Base-by-base conservation (phyloP, 1,284 basidiomycete species). In the Papiliotrema flavescens region DNA sequence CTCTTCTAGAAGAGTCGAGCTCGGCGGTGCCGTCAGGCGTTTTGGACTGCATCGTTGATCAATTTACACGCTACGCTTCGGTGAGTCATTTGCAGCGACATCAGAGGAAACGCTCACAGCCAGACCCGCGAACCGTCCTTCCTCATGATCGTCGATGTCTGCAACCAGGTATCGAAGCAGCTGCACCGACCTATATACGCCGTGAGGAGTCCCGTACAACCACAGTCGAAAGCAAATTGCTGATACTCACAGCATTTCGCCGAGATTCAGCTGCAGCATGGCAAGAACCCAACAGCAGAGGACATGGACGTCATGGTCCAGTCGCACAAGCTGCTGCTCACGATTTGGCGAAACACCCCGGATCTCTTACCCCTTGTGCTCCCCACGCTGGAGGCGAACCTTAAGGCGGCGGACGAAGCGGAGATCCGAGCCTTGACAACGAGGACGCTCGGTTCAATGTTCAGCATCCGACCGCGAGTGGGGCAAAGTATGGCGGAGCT, bases 331-430 rank as follows among this genome's bases (percentile, higher is more conserved):
- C 86, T 97, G 56, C 87, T 98, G 72, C 86, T 89, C 63, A 85
- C 86, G 41, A 83, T 99, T 26, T 86, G 90, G 73, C 83, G 83
- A 26, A 82, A 87, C 20, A 91, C 87, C 66, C 92, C 95, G 0
- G 80, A 83, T 13, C 79, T 98, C 15, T 79, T 98, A 0, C 84
- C 90, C 65, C 92, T 88, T 70, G 90, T 97, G 45, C 86, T 98
- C 15, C 95, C 95, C 0, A 87, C 93, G 56, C 83, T 99, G 14
- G 94, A 96, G 73, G 89, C 92, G 65, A 92, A 97, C 70, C 80
- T 98, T 4, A 82, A 84, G 17, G 85, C 88, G 0, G 88, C 91
- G 57, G 85, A 76, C 37, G 67, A 91, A 42, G 75, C 84, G 0
- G 80, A 83, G 41, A 77, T 95, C 1, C 84, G 95, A 19, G 71